Evolutionary conservation across 2,329 filamentous ascomycete species (phyloP).

Genomic region (Trichophyton rubrum): DNA sequence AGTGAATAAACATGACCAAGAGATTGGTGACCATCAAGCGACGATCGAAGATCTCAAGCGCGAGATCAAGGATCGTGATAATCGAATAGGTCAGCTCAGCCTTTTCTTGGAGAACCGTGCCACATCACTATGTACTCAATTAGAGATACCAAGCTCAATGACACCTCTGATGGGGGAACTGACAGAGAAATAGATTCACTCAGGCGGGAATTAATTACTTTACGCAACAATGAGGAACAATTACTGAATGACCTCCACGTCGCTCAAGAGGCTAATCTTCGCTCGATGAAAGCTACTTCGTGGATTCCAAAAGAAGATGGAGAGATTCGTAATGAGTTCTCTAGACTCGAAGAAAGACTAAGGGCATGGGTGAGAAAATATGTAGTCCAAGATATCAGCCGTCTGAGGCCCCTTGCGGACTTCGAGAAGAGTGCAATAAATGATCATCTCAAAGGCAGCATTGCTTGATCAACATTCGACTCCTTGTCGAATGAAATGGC

Average conservation of each 20-base stretch:
- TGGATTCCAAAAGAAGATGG: constrained; percentile 6
- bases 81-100: too few species aligned
- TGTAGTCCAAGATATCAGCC: neutral
- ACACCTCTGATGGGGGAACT: neutral
- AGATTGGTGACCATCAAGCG: too few species aligned
- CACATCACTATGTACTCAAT: too few species aligned
- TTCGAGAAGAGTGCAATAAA: neutral
- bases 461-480: neutral
- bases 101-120: too few species aligned
- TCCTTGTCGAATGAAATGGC: neutral
- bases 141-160: too few species aligned
- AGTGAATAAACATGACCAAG: too few species aligned
- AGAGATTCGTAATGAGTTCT: neutral
- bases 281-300: neutral
- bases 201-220: too few species aligned
- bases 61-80: too few species aligned
- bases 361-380: neutral
- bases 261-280: constrained; percentile 7
- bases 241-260: neutral
- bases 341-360: neutral
- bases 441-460: neutral
- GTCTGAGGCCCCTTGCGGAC: neutral
- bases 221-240: neutral
- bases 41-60: too few species aligned
- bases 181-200: neutral